These are phyloP conservation scores for Ustilaginoidea virens DNA, from an alignment of 2,329 filamentous ascomycete genomes.

Conservation along the genomic window DNA sequence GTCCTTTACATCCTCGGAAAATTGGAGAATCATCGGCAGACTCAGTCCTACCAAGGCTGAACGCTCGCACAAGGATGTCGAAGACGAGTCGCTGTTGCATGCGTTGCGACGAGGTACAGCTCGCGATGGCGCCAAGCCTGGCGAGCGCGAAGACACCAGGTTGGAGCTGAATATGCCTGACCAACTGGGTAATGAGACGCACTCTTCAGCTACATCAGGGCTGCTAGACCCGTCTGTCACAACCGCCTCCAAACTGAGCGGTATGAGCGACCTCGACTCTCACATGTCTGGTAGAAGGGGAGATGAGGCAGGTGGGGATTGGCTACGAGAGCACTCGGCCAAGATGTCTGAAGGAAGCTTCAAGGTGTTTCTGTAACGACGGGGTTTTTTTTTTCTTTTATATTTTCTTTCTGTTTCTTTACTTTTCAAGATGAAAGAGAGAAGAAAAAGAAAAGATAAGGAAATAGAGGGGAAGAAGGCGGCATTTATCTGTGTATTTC, in stretches of 20 bases:
- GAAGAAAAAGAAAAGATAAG: constrained; percentile 1
- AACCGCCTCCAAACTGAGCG: constrained; percentile 3
- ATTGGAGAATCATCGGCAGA: constrained; percentile 18
- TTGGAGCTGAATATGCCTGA: constrained; percentile 5
- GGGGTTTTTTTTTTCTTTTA: too few relatives aligned
- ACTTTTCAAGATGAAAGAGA: too few relatives aligned
- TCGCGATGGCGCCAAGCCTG: constrained; percentile 6
- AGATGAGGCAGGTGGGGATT: constrained; percentile 1
- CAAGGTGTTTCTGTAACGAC: constrained; percentile 11
- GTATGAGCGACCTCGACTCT: constrained; percentile 2
- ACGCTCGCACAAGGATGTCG: constrained; percentile 18
- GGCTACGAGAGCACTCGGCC: constrained; percentile 8
- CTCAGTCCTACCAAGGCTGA: constrained; percentile 12
- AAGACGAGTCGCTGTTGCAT: constrained; percentile 21
- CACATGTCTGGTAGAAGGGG: constrained; percentile 7
- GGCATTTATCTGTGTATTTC: too few relatives aligned
- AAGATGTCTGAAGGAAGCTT: constrained; percentile 12
- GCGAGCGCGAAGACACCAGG: constrained; percentile 3
- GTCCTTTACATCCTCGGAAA: constrained; percentile 21
- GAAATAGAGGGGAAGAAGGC: too few relatives aligned
- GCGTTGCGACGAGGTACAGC: constrained; percentile 17
- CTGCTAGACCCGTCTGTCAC: constrained; percentile 4
- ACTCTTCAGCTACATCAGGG: constrained; percentile 3
- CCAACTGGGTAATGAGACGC: constrained; percentile 4
- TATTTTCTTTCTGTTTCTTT: too few relatives aligned